phyloP scores from a whole-genome alignment of 805 yeast species.

The Candida jianshihensis region DNA sequence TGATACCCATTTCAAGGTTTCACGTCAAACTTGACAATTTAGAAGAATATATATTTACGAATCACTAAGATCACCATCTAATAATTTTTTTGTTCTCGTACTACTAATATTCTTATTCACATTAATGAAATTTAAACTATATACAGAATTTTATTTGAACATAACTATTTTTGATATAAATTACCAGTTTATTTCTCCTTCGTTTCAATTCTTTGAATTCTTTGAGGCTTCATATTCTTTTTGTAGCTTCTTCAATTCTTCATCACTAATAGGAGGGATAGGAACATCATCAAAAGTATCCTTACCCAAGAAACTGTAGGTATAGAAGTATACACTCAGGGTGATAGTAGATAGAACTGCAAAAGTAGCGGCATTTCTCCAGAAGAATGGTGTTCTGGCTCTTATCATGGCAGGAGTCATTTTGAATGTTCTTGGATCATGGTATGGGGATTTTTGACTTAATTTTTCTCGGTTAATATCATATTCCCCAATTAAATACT shows the following conservation, averaged over 20 bases:
- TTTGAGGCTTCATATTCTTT: conserved; percentile 56
- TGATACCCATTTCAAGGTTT: too few relatives aligned
- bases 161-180: too few relatives aligned
- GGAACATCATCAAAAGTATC: conserved; percentile 92
- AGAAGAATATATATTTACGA: too few relatives aligned
- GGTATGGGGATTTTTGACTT: conserved; percentile 36
- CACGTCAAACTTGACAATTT: too few relatives aligned
- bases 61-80: too few relatives aligned
- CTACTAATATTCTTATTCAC: neutral
- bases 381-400: conserved; percentile 82
- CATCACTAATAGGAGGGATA: conserved; percentile 83
- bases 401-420: conserved; percentile 93
- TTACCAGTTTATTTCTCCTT: neutral
- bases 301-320: conserved; percentile 56
- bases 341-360: conserved; percentile 56
- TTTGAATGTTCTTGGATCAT: conserved; percentile 64
- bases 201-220: conserved; percentile 4
- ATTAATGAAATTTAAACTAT: too few relatives aligned
- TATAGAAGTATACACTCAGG: conserved; percentile 55
- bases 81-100: neutral
- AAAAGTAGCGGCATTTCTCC: conserved; percentile 64
- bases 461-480: neutral
- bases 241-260: conserved; percentile 64
- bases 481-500: too few relatives aligned
- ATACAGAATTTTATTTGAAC: too few relatives aligned